These are phyloP conservation scores for Jatropha curcas DNA, from an alignment of 345 rosid species.

Conservation along the genomic window DNA sequence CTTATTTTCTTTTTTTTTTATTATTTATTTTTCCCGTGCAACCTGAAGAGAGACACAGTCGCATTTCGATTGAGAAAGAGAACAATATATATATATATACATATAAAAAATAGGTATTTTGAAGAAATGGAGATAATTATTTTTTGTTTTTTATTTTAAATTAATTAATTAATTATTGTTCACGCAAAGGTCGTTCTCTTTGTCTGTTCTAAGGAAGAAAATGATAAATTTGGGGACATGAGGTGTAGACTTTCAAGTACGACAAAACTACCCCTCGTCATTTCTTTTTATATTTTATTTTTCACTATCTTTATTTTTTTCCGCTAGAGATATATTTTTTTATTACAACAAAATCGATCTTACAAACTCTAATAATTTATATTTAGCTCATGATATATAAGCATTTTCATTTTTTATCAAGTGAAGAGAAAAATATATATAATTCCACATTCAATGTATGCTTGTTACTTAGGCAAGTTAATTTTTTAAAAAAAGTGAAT, in stretches of 20 bases:
- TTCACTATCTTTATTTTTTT: neutral
- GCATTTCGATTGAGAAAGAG: constrained; percentile 21
- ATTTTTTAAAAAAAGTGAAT: too few relatives aligned
- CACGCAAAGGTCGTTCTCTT: constrained; percentile 23
- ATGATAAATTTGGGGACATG: neutral
- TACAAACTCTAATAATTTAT: too few relatives aligned
- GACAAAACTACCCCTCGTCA: constrained; percentile 7
- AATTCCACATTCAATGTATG: too few relatives aligned
- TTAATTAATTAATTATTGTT: neutral
- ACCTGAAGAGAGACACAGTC: constrained; percentile 39
- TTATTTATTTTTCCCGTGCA: constrained; percentile 17
- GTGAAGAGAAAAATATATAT: too few relatives aligned
- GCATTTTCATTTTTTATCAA: too few relatives aligned
- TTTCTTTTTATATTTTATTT: neutral
- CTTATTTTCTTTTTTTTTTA: neutral
- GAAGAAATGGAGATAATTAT: neutral
- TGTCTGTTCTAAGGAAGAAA: constrained; percentile 16
- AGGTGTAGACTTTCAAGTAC: neutral
- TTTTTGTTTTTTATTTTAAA: neutral
- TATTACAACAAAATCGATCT: too few relatives aligned
- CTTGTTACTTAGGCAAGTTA: too few relatives aligned
- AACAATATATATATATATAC: neutral
- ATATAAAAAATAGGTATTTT: neutral
- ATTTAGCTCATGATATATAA: too few relatives aligned
- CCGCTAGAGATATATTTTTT: too few relatives aligned